Evolutionary conservation across 2,329 filamentous ascomycete species (phyloP).

Genomic region (Neofusicoccum umdonicola): DNA sequence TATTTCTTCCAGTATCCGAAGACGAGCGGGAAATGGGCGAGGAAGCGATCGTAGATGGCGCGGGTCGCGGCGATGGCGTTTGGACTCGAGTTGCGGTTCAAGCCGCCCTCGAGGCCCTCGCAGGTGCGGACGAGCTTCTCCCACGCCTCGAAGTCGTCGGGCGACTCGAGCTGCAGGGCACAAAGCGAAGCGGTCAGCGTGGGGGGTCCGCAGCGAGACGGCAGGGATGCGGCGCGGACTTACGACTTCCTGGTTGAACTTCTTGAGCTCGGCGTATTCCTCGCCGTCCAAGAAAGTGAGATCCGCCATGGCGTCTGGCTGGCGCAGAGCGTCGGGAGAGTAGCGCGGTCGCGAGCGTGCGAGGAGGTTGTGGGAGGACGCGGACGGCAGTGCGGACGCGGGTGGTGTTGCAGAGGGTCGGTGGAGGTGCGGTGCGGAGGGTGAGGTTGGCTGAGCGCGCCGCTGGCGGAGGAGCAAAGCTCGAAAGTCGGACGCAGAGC

Average conservation of each 20-base stretch:
- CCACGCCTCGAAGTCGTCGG: slow-evolving; percentile 93
- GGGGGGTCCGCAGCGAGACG: neutral
- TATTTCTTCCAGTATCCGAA: slow-evolving; percentile 99
- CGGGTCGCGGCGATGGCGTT: slow-evolving; percentile 85
- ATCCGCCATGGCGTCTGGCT: slow-evolving; percentile 16
- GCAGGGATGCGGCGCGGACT: slow-evolving; percentile 35
- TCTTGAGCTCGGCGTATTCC: slow-evolving; percentile 78
- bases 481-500: neutral
- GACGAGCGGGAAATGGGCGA: slow-evolving; percentile 89
- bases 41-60: slow-evolving; percentile 86
- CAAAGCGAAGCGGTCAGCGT: neutral
- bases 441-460: neutral
- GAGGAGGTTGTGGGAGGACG: neutral
- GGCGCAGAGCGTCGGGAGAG: neutral
- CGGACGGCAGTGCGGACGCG: neutral
- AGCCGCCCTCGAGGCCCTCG: slow-evolving; percentile 82
- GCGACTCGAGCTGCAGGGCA: slow-evolving; percentile 58
- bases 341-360: neutral
- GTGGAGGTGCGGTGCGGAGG: neutral
- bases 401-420: neutral
- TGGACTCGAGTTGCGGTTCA: slow-evolving; percentile 95
- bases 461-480: neutral
- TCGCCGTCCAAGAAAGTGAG: slow-evolving; percentile 67
- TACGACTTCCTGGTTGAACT: slow-evolving; percentile 76
- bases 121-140: slow-evolving; percentile 84